Evolutionary conservation across 2,329 filamentous ascomycete species (phyloP).

Genomic region (Penicillium corylophilum): DNA sequence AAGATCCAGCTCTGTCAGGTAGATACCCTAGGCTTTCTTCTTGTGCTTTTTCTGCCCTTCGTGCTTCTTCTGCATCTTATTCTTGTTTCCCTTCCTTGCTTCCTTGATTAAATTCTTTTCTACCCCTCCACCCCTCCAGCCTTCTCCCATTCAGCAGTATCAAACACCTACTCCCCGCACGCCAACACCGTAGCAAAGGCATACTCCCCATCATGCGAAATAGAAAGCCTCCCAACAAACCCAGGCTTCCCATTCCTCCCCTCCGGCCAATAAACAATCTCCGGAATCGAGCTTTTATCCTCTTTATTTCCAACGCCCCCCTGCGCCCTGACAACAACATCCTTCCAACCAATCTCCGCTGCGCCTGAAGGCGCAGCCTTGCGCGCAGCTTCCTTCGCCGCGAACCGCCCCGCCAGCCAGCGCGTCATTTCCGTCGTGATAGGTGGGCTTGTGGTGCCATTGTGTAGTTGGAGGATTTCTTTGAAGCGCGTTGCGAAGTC

Average conservation of each 20-base stretch:
- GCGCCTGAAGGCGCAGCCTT: conserved; percentile 62
- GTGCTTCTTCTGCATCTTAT: neutral
- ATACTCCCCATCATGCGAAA: conserved; percentile 85
- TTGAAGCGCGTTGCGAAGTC: conserved; percentile 39
- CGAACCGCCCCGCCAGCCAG: conserved; percentile 57
- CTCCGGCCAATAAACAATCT: conserved; percentile 36
- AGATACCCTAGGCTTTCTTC: neutral
- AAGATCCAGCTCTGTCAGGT: neutral
- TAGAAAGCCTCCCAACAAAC: conserved; percentile 70
- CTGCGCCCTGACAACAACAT: conserved; percentile 51
- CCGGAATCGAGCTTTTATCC: conserved; percentile 33
- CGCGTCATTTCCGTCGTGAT: conserved; percentile 38
- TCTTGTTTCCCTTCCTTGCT: neutral
- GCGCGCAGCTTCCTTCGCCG: conserved; percentile 72
- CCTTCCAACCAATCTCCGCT: conserved; percentile 61
- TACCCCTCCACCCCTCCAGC: neutral
- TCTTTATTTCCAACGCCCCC: conserved; percentile 12
- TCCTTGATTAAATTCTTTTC: too few relatives aligned
- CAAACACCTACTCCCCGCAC: too few relatives aligned
- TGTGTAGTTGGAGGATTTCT: conserved; percentile 6
- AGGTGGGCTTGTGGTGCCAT: neutral
- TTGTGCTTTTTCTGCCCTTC: neutral
- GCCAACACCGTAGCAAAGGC: conserved; percentile 54
- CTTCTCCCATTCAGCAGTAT: conserved; percentile 23
- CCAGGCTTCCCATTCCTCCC: conserved; percentile 27